Percentiles rank a stretch among this genome's conserved stretches.
Evolutionary conservation across 148 eudicot species (phyloP).

Genomic region (Rhododendron mucronatum): DNA sequence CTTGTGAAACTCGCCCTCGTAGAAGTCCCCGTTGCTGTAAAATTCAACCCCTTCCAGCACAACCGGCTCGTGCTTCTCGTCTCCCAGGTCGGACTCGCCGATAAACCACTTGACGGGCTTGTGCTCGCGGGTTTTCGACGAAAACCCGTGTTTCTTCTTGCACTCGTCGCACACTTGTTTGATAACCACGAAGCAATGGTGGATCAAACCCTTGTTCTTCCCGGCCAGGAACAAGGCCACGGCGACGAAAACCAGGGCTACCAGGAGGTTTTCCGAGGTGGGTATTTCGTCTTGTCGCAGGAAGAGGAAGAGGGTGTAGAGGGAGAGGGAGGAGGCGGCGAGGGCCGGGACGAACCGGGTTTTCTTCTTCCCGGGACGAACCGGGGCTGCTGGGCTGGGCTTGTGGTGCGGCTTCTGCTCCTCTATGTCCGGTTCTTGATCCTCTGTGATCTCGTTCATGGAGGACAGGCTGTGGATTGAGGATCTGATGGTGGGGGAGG

Average conservation of each 20-base stretch:
- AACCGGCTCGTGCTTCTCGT: not conserved
- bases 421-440: conserved; percentile 29
- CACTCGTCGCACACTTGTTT: conserved; percentile 15
- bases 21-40: conserved; percentile 76
- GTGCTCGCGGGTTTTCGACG: conserved; percentile 8
- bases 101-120: conserved; percentile 63
- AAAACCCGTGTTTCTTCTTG: conserved; percentile 13
- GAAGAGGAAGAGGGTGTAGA: conserved; percentile 35
- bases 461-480: conserved; percentile 62
- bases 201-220: conserved; percentile 34
- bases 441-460: conserved; percentile 30
- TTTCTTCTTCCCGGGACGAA: conserved; percentile 14
- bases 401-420: conserved; percentile 35
- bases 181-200: conserved; percentile 14
- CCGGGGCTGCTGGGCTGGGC: conserved; percentile 6
- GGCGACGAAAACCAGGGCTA: conserved; percentile 52
- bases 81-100: not conserved
- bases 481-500: conserved; percentile 73
- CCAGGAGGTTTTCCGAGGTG: conserved; percentile 55
- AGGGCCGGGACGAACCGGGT: conserved; percentile 22
- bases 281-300: conserved; percentile 35
- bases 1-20: conserved; percentile 84
- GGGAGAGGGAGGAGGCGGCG: conserved; percentile 17
- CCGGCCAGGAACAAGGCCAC: conserved; percentile 42
- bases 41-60: conserved; percentile 63